Evolutionary conservation across 306 rosid species (phyloP), one percentile per base, ranked within the genome.

Genomic region (Acacia acuminata): DNA sequence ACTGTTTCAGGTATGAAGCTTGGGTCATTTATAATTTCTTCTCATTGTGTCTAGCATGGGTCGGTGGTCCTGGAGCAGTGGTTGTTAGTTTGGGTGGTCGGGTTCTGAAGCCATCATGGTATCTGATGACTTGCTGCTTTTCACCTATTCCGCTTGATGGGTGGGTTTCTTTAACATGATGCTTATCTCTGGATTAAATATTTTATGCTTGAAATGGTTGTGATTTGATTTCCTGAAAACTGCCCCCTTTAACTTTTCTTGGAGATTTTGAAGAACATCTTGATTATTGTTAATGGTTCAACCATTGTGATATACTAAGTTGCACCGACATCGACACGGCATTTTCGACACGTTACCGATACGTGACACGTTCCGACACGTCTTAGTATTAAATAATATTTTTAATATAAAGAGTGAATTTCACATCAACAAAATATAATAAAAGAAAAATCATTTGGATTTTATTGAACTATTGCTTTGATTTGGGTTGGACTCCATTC

Each of bases 61-160:
- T 95, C 84, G 99, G 98, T 85, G 99, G 99, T 70, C 99, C 99
- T 72, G 99, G 99, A 85, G 94, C 99, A 44, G 99, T 92, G 69
- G 99, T 92, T 32, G 81, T 95, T 84, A 95, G 99, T 86, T 90
- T 95, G 85, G 89, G 88, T 22, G 99, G 99, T 20, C 94, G 93
- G 78, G 87, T 90, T 85, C 76, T 95, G 90, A 95, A 90, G 91
- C 99, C 99, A 64, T 93, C 99, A 22, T 83, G 89, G 76, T 85
- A 53, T 85, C 75, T 95, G 86, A 92, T 95, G 99, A 95, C 99
- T 9, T 95, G 99, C 81, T 93, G 98, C 89, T 56, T 95, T 76
- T 91, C 96, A 92, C 96, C 99, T 60, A 47, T 93, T 85, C 94
- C 97, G 2, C 81, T 93, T 83, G 99, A 96, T 86, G 99, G 99